A percentile compares a stretch with the other conserved stretches of the same genome.
Conservation (phyloP, 2,329 filamentous ascomycete species). For the Plectosphaerella plurivora region DNA sequence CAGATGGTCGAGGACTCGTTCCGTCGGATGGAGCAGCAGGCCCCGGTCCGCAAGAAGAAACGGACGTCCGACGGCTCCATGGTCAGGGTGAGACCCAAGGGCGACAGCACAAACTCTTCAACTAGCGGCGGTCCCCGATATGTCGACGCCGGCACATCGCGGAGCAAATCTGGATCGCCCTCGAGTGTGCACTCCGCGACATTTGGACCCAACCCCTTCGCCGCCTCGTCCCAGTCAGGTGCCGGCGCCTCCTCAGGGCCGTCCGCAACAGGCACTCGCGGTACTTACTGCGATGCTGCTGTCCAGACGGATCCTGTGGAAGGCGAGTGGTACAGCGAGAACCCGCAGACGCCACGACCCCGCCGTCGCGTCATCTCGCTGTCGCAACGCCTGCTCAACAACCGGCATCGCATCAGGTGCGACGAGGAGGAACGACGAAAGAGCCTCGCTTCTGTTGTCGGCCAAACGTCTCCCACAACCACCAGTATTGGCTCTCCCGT, state of each 20-base stretch:
- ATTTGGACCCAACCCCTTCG: constrained; percentile 20
- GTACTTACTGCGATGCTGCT: constrained; percentile 44
- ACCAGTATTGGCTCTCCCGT: constrained; percentile 36
- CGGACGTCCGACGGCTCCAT: constrained; percentile 50
- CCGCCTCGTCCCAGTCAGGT: constrained; percentile 25
- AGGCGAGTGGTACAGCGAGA: constrained; percentile 47
- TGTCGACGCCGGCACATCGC: constrained; percentile 47
- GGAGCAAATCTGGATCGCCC: constrained; percentile 51
- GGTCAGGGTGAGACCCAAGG: constrained; percentile 18
- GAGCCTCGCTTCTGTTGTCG: constrained; percentile 19
- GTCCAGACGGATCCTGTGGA: constrained; percentile 53
- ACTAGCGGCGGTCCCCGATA: constrained; percentile 27
- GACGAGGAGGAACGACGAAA: constrained; percentile 33
- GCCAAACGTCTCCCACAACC: constrained; percentile 22
- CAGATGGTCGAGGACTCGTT: constrained; percentile 62
- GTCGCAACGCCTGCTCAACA: constrained; percentile 47
- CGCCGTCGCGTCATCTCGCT: constrained; percentile 49
- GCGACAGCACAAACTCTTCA: constrained; percentile 15
- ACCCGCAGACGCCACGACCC: constrained; percentile 27
- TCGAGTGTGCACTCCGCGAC: constrained; percentile 36
- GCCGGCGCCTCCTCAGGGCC: constrained; percentile 12
- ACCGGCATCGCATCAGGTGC: constrained; percentile 35
- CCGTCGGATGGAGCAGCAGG: constrained; percentile 57
- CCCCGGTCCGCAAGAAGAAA: constrained; percentile 57
- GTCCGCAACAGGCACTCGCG: constrained; percentile 29